phyloP scores from a whole-genome alignment of 164 flowering plant genomes.

The Houttuynia cordata region DNA sequence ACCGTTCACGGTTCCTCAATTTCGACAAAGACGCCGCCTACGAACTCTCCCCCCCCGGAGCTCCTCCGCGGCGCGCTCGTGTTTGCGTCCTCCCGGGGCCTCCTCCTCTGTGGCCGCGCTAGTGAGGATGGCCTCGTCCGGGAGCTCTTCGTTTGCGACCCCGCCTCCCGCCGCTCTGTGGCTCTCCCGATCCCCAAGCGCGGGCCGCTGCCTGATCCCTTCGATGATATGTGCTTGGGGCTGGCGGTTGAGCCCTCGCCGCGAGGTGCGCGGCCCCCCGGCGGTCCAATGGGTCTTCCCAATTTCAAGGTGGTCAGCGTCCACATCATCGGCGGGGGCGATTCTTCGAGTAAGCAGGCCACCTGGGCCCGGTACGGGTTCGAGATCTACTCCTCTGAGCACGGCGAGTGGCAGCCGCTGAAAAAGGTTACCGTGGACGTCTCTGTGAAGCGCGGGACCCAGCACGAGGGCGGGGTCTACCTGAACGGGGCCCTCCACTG shows the following conservation, averaged over 20 bases:
- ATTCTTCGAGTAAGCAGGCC: not conserved
- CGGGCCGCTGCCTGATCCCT: not conserved
- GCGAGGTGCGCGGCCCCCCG: not conserved
- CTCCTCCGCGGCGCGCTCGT: not conserved
- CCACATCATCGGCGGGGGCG: not conserved
- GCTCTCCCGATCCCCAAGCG: not conserved
- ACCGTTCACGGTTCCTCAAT: not conserved
- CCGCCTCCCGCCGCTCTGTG: not conserved
- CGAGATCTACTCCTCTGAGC: not conserved
- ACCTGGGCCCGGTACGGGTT: not conserved
- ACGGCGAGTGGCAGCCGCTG: not conserved
- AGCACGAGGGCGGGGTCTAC: not conserved
- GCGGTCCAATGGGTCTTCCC: not conserved
- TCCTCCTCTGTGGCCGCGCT: not conserved
- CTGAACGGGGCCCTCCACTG: not conserved
- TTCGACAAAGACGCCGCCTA: not conserved
- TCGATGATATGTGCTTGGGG: not conserved
- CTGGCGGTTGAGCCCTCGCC: not conserved
- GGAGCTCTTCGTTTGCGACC: not conserved
- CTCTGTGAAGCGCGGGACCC: not conserved
- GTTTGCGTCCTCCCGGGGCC: not conserved
- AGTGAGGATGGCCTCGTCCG: not conserved
- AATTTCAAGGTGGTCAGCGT: not conserved
- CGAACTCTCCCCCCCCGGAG: not conserved
- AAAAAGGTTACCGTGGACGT: not conserved